Base-by-base conservation (phyloP, 1,284 basidiomycete genomes). In the Ustilago tritici region DNA sequence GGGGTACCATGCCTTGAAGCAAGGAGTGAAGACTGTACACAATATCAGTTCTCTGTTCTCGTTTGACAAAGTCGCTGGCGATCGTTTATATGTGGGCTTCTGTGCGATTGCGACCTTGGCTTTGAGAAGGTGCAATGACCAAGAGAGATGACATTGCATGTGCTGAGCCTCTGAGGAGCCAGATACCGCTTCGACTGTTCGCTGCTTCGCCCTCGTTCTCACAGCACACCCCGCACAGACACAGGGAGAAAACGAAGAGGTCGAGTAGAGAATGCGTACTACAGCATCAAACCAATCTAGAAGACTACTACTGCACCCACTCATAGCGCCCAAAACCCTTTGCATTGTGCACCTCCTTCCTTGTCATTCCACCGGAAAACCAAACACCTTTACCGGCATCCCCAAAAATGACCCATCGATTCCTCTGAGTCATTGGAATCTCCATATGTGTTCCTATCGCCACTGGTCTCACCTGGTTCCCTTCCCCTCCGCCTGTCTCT, bases 391-490 rank as follows among this genome's bases (percentile, higher is more conserved):
- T 14, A 12, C 63, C 63, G 0, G 59, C 46, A n/a, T 71, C 63
- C 1, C 69, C 69, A 19, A 71, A 59, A 5, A 71, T 46, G 0
- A 57, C 62, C 69, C 69, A 71, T 5, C 69, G 47, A 41, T 71
- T 65, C 14, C 69, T 19, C 32, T 61, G 47, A 10, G 63, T 61
- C 31, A 59, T 50, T 1, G 59, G 63, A 12, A 65, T 58, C 50
- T 65, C 59, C 69, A 71, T 71, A 28, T 62, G 49, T 6, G 69
- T 40, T 10, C 50, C 49, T 12, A 71, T 61, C 14, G 63, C 63
- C 14, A 59, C 69, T 6, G 69, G 62, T 11, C 17, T 64, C 34
- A 58, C 46, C 23, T 28, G 23, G 3, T 28, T 23, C 34, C 32
- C 53, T 55, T 43, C 32, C 8, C 28, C 31, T 46, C 8, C 35